These are phyloP conservation scores for Oryza brachyantha DNA, from an alignment of 176 grass and related monocot species.

Conservation along the genomic window DNA sequence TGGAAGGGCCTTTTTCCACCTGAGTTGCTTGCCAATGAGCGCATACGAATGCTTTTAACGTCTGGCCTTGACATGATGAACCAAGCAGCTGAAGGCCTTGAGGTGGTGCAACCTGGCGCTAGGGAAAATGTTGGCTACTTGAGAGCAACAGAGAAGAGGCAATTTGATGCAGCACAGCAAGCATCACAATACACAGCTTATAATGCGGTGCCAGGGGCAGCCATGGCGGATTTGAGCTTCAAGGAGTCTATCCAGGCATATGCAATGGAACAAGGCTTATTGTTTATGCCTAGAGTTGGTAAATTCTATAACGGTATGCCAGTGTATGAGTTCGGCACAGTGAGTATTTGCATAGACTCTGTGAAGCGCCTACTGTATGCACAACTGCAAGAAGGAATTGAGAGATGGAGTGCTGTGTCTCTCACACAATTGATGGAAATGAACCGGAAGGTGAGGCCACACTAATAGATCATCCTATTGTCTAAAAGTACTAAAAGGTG, in stretches of 20 bases:
- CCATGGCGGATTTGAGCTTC: slow-evolving; percentile 69
- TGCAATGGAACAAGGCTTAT: slow-evolving; percentile 72
- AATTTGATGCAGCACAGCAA: slow-evolving; percentile 75
- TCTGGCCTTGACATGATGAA: slow-evolving; percentile 90
- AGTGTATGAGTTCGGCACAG: slow-evolving; percentile 78
- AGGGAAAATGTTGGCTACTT: slow-evolving; percentile 69
- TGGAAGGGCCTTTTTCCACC: slow-evolving; percentile 81
- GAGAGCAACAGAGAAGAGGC: slow-evolving; percentile 65
- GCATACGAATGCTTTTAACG: slow-evolving; percentile 60
- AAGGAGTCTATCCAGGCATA: slow-evolving; percentile 84
- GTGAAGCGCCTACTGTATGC: slow-evolving; percentile 76
- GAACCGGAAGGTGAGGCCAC: slow-evolving; percentile 38
- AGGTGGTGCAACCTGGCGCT: slow-evolving; percentile 67
- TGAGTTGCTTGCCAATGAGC: slow-evolving; percentile 76
- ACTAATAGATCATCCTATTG: slow-evolving; percentile 3
- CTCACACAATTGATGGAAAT: slow-evolving; percentile 80
- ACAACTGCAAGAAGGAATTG: slow-evolving; percentile 59
- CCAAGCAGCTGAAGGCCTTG: slow-evolving; percentile 69
- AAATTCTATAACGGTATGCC: slow-evolving; percentile 76
- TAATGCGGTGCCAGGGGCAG: slow-evolving; percentile 30
- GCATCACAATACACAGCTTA: slow-evolving; percentile 36
- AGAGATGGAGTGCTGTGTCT: slow-evolving; percentile 78
- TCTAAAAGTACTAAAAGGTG: slow-evolving; percentile 29
- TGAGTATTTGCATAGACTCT: slow-evolving; percentile 81
- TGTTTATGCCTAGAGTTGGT: slow-evolving; percentile 83